A percentile compares a stretch with the other conserved stretches of the same genome.
These are phyloP conservation scores for Ceratocystis colombiana DNA, from an alignment of 2,329 filamentous ascomycete genomes.

Conservation along the genomic window DNA sequence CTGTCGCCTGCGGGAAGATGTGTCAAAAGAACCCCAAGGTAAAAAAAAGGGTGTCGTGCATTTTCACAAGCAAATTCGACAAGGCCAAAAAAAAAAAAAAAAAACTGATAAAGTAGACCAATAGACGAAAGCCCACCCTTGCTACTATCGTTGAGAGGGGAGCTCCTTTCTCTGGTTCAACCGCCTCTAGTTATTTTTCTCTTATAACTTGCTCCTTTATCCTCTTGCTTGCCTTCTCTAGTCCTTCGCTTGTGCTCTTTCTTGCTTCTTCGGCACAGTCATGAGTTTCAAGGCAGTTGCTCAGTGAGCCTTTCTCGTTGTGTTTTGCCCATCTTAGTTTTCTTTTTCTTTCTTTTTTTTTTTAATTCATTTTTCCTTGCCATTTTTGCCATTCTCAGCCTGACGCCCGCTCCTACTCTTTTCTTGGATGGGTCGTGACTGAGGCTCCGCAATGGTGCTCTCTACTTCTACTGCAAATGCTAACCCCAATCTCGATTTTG, in stretches of 20 bases:
- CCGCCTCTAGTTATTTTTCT: neutral
- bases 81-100: constrained; percentile 12
- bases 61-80: constrained; percentile 15
- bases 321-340: constrained; percentile 1
- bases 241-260: constrained; percentile 7
- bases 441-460: constrained; percentile 23
- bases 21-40: neutral
- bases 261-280: constrained; percentile 8
- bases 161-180: constrained; percentile 13
- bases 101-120: neutral
- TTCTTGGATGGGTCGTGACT: constrained; percentile 15
- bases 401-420: neutral
- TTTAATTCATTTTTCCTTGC: neutral
- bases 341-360: neutral
- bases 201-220: constrained; percentile 6
- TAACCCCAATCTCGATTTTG: constrained; percentile 21
- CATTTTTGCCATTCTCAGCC: constrained; percentile 4
- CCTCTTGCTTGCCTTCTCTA: neutral
- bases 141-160: constrained; percentile 5
- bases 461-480: constrained; percentile 13
- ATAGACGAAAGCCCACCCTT: neutral
- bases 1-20: constrained; percentile 6
- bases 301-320: neutral
- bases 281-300: constrained; percentile 8
- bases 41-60: constrained; percentile 11